phyloP scores from a whole-genome alignment of 2,329 filamentous ascomycete species.

The Verticillium klebahnii region DNA sequence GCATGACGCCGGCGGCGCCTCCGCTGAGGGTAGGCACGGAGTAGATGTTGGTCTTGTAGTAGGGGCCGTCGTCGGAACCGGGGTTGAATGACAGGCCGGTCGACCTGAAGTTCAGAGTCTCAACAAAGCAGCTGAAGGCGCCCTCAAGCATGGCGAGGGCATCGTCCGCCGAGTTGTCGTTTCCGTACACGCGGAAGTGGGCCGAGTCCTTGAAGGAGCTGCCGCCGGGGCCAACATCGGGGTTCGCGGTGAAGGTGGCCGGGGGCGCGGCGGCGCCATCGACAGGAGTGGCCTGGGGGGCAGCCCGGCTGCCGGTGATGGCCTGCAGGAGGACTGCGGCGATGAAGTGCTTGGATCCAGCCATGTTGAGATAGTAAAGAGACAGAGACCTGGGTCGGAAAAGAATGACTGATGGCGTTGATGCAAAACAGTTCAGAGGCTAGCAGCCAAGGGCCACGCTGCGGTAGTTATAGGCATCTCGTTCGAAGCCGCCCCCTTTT shows the following conservation, averaged over 20 bases:
- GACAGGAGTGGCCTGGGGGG: constrained; percentile 23
- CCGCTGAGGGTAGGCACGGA: constrained; percentile 25
- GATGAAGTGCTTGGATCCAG: constrained; percentile 1
- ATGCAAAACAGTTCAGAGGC: neutral
- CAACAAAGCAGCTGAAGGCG: constrained; percentile 36
- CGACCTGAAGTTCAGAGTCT: constrained; percentile 31
- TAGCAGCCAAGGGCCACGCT: neutral
- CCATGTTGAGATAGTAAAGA: neutral
- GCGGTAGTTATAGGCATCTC: neutral
- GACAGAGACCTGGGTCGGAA: neutral
- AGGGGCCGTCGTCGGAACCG: constrained; percentile 29
- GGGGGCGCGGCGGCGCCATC: constrained; percentile 10
- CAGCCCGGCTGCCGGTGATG: constrained; percentile 1
- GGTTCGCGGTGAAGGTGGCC: constrained; percentile 22
- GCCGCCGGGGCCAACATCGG: constrained; percentile 26
- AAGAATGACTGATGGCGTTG: neutral
- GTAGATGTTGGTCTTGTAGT: constrained; percentile 43
- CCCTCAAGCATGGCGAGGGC: constrained; percentile 38
- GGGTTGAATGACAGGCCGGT: constrained; percentile 30
- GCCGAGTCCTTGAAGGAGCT: constrained; percentile 25
- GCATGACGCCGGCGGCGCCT: constrained; percentile 37
- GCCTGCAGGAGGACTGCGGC: constrained; percentile 1
- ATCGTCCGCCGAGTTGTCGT: constrained; percentile 14
- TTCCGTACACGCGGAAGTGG: constrained; percentile 35
- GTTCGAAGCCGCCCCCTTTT: neutral